Base-by-base conservation (phyloP, 306 rosid genomes). In the Vicia sativa region DNA sequence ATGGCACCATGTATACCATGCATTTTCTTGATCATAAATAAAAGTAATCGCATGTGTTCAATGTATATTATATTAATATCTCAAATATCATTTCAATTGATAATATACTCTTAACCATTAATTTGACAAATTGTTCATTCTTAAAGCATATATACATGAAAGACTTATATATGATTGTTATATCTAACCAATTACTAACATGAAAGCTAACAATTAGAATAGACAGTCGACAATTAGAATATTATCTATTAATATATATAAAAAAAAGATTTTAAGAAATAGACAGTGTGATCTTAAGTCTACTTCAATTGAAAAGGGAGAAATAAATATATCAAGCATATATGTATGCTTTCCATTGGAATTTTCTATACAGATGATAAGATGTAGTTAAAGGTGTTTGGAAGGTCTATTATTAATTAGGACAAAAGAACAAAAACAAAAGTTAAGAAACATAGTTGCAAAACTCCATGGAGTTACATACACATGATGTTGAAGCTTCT, bases 161-260 rank as follows among this genome's bases (percentile, higher is more conserved):
- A 50, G 54, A 49, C 26, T 49, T 49, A 49, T 52, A 21, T 52
- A 18, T 52, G 58, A 52, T 52, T 52, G 58, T 52, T 52, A 52
- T 52, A 52, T 52, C 10, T 52, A 52, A 52, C 58, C 58, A 52
- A 10, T n/a, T 52, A 23, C 58, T 21, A 31, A 52, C 58, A 52
- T 52, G 58, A 52, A 52, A 52, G 58, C 58, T 21, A 52, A 11
- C 14, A 0, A 21, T 52, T 52, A 52, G 34, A 52, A 21, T 52
- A 3, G 58, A 52, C 58, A 21, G 3, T 52, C 14, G 58, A 52
- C 58, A 52, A 52, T 52, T 21, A 52, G 58, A 52, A 52, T 52
- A 52, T 21, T 52, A 4, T 10, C 34, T 10, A 52, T 52, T 52
- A 52, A 21, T n/a, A 52, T 10, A 21, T 52, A 52, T 29, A 7